phyloP scores from a whole-genome alignment of 2,329 filamentous ascomycete species.

The Juglanconis sp. region DNA sequence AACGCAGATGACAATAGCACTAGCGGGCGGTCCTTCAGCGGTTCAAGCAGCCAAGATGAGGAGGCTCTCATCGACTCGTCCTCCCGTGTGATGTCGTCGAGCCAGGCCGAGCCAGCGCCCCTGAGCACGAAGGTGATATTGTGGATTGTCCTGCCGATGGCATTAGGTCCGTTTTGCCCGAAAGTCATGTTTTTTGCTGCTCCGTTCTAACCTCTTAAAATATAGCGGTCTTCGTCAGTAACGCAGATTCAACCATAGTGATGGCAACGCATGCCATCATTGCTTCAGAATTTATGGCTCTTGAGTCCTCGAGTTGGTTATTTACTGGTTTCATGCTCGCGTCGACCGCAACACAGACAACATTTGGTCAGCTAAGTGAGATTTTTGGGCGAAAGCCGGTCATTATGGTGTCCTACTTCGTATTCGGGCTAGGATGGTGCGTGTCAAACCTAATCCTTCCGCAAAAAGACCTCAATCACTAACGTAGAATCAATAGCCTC shows the following conservation, averaged over 20 bases:
- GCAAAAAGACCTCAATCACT: background rate
- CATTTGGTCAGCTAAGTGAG: conserved; percentile 56
- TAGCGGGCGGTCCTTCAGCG: background rate
- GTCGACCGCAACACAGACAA: conserved; percentile 47
- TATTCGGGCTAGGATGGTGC: conserved; percentile 50
- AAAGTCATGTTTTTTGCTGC: background rate
- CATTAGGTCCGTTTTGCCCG: conserved; percentile 21
- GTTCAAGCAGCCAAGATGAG: background rate
- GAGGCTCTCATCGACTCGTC: conserved; percentile 9
- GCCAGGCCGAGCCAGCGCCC: background rate
- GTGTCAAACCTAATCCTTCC: conserved; percentile 19
- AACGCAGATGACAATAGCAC: background rate
- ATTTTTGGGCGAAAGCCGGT: conserved; percentile 54
- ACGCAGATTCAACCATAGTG: conserved; percentile 62
- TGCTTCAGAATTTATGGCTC: conserved; percentile 56
- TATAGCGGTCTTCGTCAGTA: conserved; percentile 61
- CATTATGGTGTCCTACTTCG: conserved; percentile 44
- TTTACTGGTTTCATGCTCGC: conserved; percentile 51
- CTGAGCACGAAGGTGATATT: conserved; percentile 16
- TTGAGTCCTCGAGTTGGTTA: conserved; percentile 57
- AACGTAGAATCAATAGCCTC: background rate
- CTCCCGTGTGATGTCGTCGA: background rate
- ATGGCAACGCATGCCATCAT: conserved; percentile 63
- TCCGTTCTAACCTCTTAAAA: background rate
- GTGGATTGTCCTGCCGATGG: conserved; percentile 23